Evolutionary conservation across 768 basidiomycete genomes (phyloP).

Genomic region (Gymnopilus junonius): DNA sequence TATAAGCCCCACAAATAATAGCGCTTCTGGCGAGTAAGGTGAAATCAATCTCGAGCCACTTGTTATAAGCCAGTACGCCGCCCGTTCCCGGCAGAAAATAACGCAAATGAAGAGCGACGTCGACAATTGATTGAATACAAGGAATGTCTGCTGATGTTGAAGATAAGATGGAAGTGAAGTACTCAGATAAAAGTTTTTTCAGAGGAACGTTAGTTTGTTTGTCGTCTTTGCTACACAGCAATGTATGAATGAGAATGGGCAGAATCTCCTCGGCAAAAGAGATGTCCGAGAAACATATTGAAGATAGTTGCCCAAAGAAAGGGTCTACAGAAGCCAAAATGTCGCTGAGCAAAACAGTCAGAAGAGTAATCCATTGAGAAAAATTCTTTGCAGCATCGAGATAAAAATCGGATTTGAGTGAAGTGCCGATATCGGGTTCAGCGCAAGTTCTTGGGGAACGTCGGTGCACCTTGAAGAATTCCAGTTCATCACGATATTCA

Average conservation of each 20-base stretch:
- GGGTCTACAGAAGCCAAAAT: constrained; percentile 54
- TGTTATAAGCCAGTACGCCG: constrained; percentile 59
- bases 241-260: constrained; percentile 74
- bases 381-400: constrained; percentile 54
- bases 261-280: constrained; percentile 69
- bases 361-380: constrained; percentile 60
- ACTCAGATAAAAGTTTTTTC: constrained; percentile 47
- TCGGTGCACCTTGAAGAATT: constrained; percentile 52
- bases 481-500: constrained; percentile 49
- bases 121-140: constrained; percentile 67
- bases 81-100: constrained; percentile 45
- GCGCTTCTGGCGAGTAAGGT: constrained; percentile 73
- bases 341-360: constrained; percentile 63
- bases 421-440: constrained; percentile 40
- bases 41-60: constrained; percentile 84
- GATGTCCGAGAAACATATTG: constrained; percentile 58
- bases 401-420: constrained; percentile 36
- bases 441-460: constrained; percentile 36
- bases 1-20: constrained; percentile 80
- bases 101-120: constrained; percentile 81
- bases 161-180: constrained; percentile 60
- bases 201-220: constrained; percentile 21
- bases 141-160: constrained; percentile 39
- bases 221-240: constrained; percentile 47
- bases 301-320: constrained; percentile 72